Base-by-base conservation (phyloP, 257 asterid species). In the Cynanchum wilfordii region DNA sequence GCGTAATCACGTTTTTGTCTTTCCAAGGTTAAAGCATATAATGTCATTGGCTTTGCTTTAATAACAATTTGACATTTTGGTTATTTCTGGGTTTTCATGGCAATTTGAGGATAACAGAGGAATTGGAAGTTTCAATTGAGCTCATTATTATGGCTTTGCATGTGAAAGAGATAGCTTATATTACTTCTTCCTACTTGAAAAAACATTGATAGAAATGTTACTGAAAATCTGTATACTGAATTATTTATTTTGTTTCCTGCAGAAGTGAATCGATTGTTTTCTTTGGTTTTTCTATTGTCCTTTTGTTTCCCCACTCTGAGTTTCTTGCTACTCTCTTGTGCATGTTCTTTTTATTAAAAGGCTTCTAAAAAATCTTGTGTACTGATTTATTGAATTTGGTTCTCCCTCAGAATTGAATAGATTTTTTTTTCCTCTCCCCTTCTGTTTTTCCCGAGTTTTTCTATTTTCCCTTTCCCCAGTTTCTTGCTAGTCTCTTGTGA, bases 1-100 rank as follows among this genome's bases (percentile, higher is more conserved):
- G 57, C 93, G 99, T 73, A 75, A 90, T 79, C 99, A 94, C 84
- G 77, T 94, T 70, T 91, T 91, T 84, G 90, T 94, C 67, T 94
- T 94, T 82, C 99, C 99, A 58, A 91, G 98, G 97, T 94, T 81
- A 77, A 77, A 33, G 24, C 25, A 29, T 68, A 55, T 69, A 65
- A 55, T 68, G 30, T 50, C 66, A 29, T 51, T 62, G 69, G 62
- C 30, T 57, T 49, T 60, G 45, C 69, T 69, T 78, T 22, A 20
- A 49, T 47, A 49, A 63, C 38, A 73, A 19, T 64, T 38, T 64
- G 17, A 8, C 25, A 66, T 56, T 49, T 65, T 58, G 54, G 75
- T 65, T 60, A 52, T 65, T 69, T 7, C 12, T 71, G 40, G 65
- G 56, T 2, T 17, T 52, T 66, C 65, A 15, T 38, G 27, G 70